These are phyloP conservation scores for Sporopachydermia lactativora DNA, from an alignment of 805 yeast genomes.

Conservation along the genomic window DNA sequence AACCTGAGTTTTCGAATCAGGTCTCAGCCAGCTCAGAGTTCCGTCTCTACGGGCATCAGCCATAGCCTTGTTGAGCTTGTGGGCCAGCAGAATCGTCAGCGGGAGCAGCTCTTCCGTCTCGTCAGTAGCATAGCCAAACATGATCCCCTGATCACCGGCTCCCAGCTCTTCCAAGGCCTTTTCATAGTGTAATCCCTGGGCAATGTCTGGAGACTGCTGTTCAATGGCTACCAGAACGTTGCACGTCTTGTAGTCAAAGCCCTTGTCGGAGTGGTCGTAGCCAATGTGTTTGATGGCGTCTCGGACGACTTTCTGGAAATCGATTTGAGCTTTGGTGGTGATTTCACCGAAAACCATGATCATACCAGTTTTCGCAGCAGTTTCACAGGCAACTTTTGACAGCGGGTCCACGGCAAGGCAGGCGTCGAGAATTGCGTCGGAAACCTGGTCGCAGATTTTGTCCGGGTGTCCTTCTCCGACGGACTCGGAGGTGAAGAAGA, in stretches of 20 bases:
- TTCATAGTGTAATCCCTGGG: conserved; percentile 84
- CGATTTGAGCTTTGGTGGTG: conserved; percentile 73
- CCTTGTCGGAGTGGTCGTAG: conserved; percentile 71
- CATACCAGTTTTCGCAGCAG: conserved; percentile 87
- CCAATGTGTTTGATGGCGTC: conserved; percentile 86
- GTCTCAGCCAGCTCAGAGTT: conserved; percentile 75
- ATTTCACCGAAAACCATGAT: conserved; percentile 88
- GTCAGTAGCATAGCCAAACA: conserved; percentile 89
- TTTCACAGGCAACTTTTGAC: conserved; percentile 85
- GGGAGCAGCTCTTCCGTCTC: conserved; percentile 83
- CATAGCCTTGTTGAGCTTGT: conserved; percentile 72
- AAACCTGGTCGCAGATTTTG: conserved; percentile 71
- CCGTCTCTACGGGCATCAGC: conserved; percentile 84
- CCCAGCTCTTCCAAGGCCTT: conserved; percentile 73
- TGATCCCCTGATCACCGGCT: conserved; percentile 94
- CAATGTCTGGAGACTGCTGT: conserved; percentile 84
- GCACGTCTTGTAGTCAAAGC: conserved; percentile 86
- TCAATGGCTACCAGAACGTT: conserved; percentile 83
- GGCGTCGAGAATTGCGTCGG: conserved; percentile 81
- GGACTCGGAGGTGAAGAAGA: conserved; percentile 55
- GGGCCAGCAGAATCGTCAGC: conserved; percentile 68
- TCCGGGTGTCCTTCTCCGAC: conserved; percentile 58
- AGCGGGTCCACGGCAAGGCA: conserved; percentile 75
- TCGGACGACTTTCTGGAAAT: conserved; percentile 79
- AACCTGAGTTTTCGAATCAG: conserved; percentile 87